Percentiles rank a stretch among this genome's conserved stretches.
These are phyloP conservation scores for Torulaspora franciscae DNA, from an alignment of 805 yeast species.

Conservation along the genomic window DNA sequence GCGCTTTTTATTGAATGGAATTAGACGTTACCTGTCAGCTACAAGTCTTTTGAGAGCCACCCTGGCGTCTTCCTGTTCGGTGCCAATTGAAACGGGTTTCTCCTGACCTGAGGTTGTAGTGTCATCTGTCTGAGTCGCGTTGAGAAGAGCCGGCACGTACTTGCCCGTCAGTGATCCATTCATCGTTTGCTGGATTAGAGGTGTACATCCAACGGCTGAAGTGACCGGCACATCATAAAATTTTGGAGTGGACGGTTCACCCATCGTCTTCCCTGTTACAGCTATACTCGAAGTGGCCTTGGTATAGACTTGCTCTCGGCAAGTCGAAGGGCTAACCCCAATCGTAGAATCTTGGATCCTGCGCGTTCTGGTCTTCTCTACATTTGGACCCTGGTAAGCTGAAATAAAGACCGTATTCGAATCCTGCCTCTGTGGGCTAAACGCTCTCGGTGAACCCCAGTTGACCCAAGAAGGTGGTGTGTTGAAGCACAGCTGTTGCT, in stretches of 20 bases:
- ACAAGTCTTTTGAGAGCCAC: slow-evolving; percentile 30
- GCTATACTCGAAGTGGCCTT: not conserved
- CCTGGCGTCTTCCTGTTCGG: slow-evolving; percentile 31
- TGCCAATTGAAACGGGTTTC: slow-evolving; percentile 8
- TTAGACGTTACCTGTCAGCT: slow-evolving; percentile 9
- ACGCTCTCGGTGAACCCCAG: slow-evolving; percentile 27
- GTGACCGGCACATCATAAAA: slow-evolving; percentile 14
- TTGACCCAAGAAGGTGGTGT: slow-evolving; percentile 33
- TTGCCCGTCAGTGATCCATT: slow-evolving; percentile 27
- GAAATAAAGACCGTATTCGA: slow-evolving; percentile 9
- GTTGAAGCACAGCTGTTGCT: slow-evolving; percentile 20
- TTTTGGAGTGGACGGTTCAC: slow-evolving; percentile 21
- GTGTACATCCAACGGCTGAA: slow-evolving; percentile 29
- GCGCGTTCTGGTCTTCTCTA: not conserved
- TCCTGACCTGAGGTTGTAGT: slow-evolving; percentile 4
- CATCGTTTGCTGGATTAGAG: slow-evolving; percentile 34
- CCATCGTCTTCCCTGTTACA: slow-evolving; percentile 3
- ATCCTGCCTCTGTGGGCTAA: slow-evolving; percentile 17
- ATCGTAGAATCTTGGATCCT: slow-evolving; percentile 3
- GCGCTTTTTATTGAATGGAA: no score
- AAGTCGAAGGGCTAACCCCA: slow-evolving; percentile 6
- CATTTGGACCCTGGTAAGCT: slow-evolving; percentile 4
- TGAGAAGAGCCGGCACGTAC: slow-evolving; percentile 16
- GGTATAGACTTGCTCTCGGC: slow-evolving; percentile 1
- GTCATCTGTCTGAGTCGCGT: slow-evolving; percentile 1